Evolutionary conservation across 805 yeast species (phyloP).

Genomic region (Sugiyamaella floridensis): DNA sequence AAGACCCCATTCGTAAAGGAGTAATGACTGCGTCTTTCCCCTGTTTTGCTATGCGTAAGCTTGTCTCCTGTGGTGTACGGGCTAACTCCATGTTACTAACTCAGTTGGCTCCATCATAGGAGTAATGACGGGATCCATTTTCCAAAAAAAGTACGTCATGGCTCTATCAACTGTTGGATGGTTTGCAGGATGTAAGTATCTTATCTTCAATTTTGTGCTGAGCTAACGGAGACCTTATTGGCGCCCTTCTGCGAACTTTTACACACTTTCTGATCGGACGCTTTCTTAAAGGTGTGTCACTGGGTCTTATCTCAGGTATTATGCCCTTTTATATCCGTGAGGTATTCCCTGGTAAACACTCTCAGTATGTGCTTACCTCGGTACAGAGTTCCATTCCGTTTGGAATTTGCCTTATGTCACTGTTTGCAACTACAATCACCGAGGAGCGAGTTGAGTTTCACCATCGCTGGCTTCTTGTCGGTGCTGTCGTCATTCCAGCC

Average conservation of each 20-base stretch:
- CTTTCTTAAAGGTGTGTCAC: slow-evolving; percentile 5
- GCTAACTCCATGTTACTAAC: background rate
- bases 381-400: slow-evolving; percentile 9
- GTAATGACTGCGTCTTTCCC: slow-evolving; percentile 10
- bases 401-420: slow-evolving; percentile 6
- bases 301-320: slow-evolving; percentile 8
- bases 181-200: slow-evolving; percentile 2
- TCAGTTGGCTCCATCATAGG: background rate
- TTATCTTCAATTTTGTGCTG: background rate
- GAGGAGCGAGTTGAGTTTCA: background rate
- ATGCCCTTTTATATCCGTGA: slow-evolving; percentile 7
- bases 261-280: slow-evolving; percentile 3
- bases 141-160: background rate
- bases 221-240: background rate
- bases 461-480: background rate
- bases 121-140: background rate
- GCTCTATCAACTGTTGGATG: background rate
- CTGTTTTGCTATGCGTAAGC: background rate
- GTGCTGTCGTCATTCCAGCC: background rate
- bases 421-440: background rate
- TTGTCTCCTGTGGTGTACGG: background rate
- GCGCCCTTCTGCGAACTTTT: background rate
- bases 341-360: slow-evolving; percentile 1
- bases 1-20: background rate
- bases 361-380: slow-evolving; percentile 1